Evolutionary conservation across 257 asterid species (phyloP), one percentile per base, ranked within the genome.

Genomic region (Penstemon newberryi): DNA sequence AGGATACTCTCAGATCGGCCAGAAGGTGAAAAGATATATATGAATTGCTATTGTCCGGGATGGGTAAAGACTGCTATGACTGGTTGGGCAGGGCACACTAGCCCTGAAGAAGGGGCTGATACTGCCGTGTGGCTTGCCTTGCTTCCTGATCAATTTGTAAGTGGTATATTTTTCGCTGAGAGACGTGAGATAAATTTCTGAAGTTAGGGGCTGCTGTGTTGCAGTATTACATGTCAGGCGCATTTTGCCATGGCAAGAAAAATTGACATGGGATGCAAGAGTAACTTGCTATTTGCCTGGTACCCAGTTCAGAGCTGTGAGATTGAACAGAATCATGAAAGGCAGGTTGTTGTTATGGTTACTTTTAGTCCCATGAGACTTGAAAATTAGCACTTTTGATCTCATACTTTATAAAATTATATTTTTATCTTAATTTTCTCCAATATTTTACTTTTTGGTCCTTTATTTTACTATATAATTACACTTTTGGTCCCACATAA

Each of bases 51-150:
- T 64, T 93, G 98, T 15, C 98, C 96, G 0, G 98, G 98, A 10
- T 93, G 97, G 96, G 98, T 93, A 59, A 93, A 85, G 74, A 93
- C 98, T 0, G 96, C 90, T 1, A 93, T 93, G 98, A 93, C 98
- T 3, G 94, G 82, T 9, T 93, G 98, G 98, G 88, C 76, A 1
- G 98, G 98, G 41, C 87, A 85, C 58, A 81, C 78, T n/a, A 66
- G 82, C 65, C 97, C 97, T 0, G 92, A 83, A 74, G 96, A 90
- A n/a, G 97, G 91, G 43, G 98, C 98, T 45, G 97, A 92, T 62
- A 92, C 98, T 60, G 96, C 95, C 7, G 90, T 93, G 25, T 93
- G 98, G 98, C 93, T 93, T 59, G 90, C 97, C 12, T 75, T 93
- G 70, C 83, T 82, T 52, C 90, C 87, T 0, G 89, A 86, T 13